Base-by-base conservation (phyloP, 306 rosid genomes). In the Sicyos baderoa region DNA sequence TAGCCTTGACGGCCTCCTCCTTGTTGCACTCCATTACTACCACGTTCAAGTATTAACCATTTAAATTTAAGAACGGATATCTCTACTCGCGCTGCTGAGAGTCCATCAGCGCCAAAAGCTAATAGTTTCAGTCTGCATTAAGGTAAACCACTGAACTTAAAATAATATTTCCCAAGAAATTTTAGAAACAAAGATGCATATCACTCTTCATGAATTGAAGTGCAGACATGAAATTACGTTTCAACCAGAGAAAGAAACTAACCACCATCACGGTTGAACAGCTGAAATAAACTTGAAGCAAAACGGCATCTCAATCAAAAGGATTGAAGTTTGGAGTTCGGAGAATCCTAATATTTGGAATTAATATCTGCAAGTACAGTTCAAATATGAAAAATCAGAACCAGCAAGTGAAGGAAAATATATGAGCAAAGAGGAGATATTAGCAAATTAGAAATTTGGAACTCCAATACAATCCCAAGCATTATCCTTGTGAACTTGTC, bases 21-120 rank as follows among this genome's bases (percentile, higher is more conserved):
- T 79, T 92, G 84, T 92, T 92, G 85, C 98, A 92, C 80, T 92
- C 98, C 98, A 92, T 92, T 65, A 19, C 18, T 67, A 80, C 22
- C 62, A 77, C 79, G 68, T 74, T 69, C 63, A 78, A 72, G 19
- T 32, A 63, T 69, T 42, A 78, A 64, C 67, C 71, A 54, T 76
- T 55, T 70, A 29, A 58, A 50, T 47, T 74, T 40, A 19, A 60
- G 42, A 27, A 45, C 13, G 9, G 11, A 12, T 68, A 25, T 27
- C n/a, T 18, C 27, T n/a, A 53, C 50, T 50, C 61, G 17, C n/a
- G 15, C 40, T 48, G 42, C 42, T 19, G 48, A 32, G 49, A 8
- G 42, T 42, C 66, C 66, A 42, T 25, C 52, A 71, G 49, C 17
- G 13, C 32, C 45, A 4, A 32, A 69, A 27, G 19, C n/a, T 2